Conservation (phyloP, 495 filamentous ascomycete species). For the Saxophila tyrrhenica region DNA sequence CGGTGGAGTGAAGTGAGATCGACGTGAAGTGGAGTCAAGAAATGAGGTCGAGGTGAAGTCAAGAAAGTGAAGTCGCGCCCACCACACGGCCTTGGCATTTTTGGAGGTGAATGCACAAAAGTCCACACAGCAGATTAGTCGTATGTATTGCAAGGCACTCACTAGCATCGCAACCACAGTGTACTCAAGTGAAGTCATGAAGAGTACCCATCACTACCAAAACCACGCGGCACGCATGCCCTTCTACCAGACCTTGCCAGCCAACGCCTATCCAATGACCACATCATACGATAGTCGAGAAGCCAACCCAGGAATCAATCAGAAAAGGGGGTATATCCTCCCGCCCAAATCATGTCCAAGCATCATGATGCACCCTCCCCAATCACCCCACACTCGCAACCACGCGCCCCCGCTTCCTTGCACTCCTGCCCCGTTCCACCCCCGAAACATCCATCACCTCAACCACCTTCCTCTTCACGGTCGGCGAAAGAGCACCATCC, state of each 20-base stretch:
- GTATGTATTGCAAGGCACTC: no score
- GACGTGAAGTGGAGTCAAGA: no score
- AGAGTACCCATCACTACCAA: no score
- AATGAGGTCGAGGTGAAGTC: no score
- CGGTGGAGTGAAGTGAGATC: no score
- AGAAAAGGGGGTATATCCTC: neutral
- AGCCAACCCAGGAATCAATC: neutral
- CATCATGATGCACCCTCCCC: neutral
- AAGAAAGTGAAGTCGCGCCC: no score
- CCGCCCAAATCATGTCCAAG: neutral
- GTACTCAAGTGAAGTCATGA: no score
- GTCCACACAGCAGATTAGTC: no score
- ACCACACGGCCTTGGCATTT: no score
- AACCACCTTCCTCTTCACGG: neutral
- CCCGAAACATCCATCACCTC: neutral
- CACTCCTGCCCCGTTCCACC: neutral
- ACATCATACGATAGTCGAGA: neutral
- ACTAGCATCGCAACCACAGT: no score
- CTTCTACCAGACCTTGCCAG: neutral
- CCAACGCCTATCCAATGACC: neutral
- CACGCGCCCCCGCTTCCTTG: neutral
- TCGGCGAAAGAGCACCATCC: neutral
- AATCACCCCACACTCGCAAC: neutral
- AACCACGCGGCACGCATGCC: neutral
- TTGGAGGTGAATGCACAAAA: no score